Conservation (phyloP, 139 green algal genomes). For the Volvox reticuliferus region DNA sequence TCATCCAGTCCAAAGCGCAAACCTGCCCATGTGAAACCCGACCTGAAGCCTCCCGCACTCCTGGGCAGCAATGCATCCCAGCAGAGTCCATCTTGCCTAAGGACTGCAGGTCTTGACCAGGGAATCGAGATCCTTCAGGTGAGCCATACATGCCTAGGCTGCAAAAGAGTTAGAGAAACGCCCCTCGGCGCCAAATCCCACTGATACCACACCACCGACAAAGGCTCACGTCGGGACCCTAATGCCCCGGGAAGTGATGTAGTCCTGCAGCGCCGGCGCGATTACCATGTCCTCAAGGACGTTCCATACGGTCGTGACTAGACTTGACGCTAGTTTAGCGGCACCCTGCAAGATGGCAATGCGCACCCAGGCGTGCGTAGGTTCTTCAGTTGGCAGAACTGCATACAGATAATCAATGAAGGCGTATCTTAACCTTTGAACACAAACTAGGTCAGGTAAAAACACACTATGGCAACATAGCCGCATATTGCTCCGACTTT, state of each 20-base stretch:
- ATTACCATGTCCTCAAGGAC: slow-evolving; percentile 70
- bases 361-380: not conserved
- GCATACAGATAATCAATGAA: not conserved
- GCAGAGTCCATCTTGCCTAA: too few species aligned
- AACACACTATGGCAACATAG: not conserved
- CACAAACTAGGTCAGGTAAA: not conserved
- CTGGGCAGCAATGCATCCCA: too few species aligned
- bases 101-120: too few species aligned
- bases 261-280: slow-evolving; percentile 62
- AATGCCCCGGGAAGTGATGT: slow-evolving; percentile 2
- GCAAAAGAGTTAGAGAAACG: too few species aligned
- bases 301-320: slow-evolving; percentile 75
- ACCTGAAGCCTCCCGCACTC: too few species aligned
- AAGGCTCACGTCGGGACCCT: not conserved
- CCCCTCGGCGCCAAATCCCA: too few species aligned
- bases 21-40: too few species aligned
- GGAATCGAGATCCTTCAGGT: too few species aligned
- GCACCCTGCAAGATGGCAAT: slow-evolving; percentile 56
- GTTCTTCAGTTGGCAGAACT: not conserved
- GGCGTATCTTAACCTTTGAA: not conserved
- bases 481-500: not conserved
- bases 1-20: too few species aligned
- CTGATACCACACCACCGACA: too few species aligned
- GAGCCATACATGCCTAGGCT: too few species aligned
- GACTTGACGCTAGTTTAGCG: slow-evolving; percentile 69